Evolutionary conservation across 306 rosid species (phyloP), one percentile per base, ranked within the genome.

Genomic region (Nissolia schottii): DNA sequence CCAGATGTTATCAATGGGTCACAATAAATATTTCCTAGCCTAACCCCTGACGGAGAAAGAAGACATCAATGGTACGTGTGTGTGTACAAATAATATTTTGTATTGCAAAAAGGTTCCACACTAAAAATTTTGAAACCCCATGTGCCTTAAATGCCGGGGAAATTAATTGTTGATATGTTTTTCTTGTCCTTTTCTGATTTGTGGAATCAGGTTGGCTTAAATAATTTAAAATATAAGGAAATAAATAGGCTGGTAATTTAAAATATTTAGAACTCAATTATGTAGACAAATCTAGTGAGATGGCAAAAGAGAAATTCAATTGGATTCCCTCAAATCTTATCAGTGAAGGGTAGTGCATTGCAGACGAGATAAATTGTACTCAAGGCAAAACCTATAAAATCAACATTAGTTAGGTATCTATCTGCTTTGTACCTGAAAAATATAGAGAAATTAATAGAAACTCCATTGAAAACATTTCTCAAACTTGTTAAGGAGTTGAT

Each of bases 21-120:
- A 71, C 92, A 91, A 85, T 93, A 93, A 19, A 89, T 69, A 68
- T 79, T 89, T 14, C 98, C 97, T 76, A 90, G 78, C 76, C 97
- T 81, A 79, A 82, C 93, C 64, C 98, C 98, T 93, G 83, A 73
- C 82, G 77, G 38, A 48, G n/a, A 12, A 64, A 38, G 61, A 19
- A 70, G 70, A 24, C 64, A 54, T 7, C 68, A 28, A 59, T n/a
- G n/a, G n/a, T n/a, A n/a, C n/a, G n/a, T n/a, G n/a, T n/a, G n/a
- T n/a, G n/a, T n/a, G n/a, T n/a, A n/a, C n/a, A n/a, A n/a, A n/a
- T n/a, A n/a, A n/a, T n/a, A n/a, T n/a, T n/a, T n/a, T n/a, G n/a
- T n/a, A 38, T 22, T 31, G n/a, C 65, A 34, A n/a, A 11, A 45
- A 69, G n/a, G 74, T 69, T 18, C 51, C 55, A 56, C 32, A 34